Conservation (phyloP, 2,329 filamentous ascomycete species). For the Hypocrella siamensis region DNA sequence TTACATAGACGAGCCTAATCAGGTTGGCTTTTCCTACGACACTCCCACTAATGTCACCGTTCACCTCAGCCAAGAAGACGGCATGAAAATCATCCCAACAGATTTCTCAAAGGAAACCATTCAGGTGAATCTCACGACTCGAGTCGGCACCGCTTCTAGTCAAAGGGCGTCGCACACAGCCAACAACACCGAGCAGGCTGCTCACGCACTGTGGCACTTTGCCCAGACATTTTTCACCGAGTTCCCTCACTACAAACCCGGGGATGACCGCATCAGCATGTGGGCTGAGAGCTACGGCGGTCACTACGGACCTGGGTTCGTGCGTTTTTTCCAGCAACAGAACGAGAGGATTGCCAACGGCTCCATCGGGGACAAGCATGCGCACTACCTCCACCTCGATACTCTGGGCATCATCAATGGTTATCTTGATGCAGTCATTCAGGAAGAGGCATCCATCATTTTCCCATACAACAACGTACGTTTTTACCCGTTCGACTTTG, state of each 20-base stretch:
- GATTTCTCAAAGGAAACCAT: slow-evolving; percentile 21
- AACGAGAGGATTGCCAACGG: slow-evolving; percentile 31
- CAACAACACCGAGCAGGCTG: slow-evolving; percentile 39
- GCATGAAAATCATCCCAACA: slow-evolving; percentile 27
- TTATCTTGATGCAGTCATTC: slow-evolving; percentile 46
- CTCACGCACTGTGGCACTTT: slow-evolving; percentile 48
- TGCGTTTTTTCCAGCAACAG: slow-evolving; percentile 41
- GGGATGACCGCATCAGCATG: slow-evolving; percentile 40
- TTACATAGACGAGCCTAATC: slow-evolving; percentile 46
- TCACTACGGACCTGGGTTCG: slow-evolving; percentile 51
- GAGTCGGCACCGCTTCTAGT: slow-evolving; percentile 17
- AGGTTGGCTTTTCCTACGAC: slow-evolving; percentile 55
- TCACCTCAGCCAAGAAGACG: slow-evolving; percentile 29
- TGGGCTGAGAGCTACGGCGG: slow-evolving; percentile 58
- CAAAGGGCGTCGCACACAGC: slow-evolving; percentile 13
- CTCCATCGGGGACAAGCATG: slow-evolving; percentile 19
- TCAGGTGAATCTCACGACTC: slow-evolving; percentile 19
- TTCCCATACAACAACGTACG: slow-evolving; percentile 46
- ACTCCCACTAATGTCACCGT: slow-evolving; percentile 45
- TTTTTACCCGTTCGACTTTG: slow-evolving; percentile 2
- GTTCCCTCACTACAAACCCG: slow-evolving; percentile 42
- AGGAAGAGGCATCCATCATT: slow-evolving; percentile 37
- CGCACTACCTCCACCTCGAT: slow-evolving; percentile 35
- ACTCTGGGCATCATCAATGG: slow-evolving; percentile 58
- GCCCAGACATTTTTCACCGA: slow-evolving; percentile 42